Evolutionary conservation across 2,329 filamentous ascomycete genomes (phyloP), one percentile per base, ranked within the genome.

Genomic region (Hymenoscyphus salicellus): DNA sequence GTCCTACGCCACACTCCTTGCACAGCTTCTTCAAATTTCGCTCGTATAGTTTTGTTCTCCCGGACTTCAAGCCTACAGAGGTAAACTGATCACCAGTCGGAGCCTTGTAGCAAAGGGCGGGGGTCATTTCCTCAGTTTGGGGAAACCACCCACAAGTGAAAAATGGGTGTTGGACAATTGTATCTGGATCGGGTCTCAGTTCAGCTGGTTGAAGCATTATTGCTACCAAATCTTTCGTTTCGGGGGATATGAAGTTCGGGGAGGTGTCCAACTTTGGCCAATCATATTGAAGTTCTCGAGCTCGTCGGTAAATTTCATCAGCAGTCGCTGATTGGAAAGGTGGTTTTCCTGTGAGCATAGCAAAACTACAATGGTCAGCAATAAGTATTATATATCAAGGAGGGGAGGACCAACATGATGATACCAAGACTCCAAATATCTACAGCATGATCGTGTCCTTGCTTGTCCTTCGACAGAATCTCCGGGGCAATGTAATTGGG

Each of bases 401-500:
- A 38, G 26, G 46, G 38, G 28, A 36, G 41, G 32, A 73, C 87
- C 81, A 80, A 93, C 88, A 96, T 93, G 76, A 99, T 99, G 70
- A 99, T 95, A 23, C 96, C 95, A 75, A 99, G 83, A 55, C 94
- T 97, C 96, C 96, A 99, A 63, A 99, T 91, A 76, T 99, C 95
- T 3, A 99, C 95, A 82, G 96, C 97, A 75, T 98, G 93, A 70
- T 97, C 95, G 76, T 99, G 95, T 0, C 95, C 95, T 72, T 94
- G 92, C 75, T 92, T 95, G 38, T 90, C 92, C 81, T 95, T 97
- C 74, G 97, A 92, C 60, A 99, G 79, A 67, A 99, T 97, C 75
- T 99, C 95, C 0, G 95, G 95, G 0, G 95, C 95, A 71, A 99
- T 97, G 76, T 99, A 99, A 77, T 99, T 99, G 1, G 95, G 95